phyloP scores from a whole-genome alignment of 2,329 filamentous ascomycete species.

The Exophiala sideris region DNA sequence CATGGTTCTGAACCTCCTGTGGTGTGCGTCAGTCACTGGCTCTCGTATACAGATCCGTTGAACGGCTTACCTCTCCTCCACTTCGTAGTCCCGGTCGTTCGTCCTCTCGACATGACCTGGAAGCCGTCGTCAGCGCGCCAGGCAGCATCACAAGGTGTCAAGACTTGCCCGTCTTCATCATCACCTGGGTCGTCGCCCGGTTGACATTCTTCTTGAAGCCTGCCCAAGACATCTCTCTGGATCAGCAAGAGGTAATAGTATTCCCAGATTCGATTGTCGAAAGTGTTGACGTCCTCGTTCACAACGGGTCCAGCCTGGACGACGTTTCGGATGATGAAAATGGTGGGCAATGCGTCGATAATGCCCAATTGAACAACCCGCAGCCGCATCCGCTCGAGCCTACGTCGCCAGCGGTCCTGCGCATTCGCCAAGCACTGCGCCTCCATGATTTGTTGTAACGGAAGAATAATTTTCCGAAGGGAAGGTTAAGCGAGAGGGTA shows the following conservation, averaged over 20 bases:
- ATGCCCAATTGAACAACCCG: no score
- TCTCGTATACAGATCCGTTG: background rate
- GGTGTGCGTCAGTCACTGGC: constrained; percentile 8
- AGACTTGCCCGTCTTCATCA: constrained; percentile 89
- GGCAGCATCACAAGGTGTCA: constrained; percentile 29
- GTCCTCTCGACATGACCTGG: constrained; percentile 94
- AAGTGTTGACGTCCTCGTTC: constrained; percentile 7
- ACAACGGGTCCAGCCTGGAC: constrained; percentile 2
- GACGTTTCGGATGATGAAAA: no score
- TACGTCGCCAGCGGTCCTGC: no score
- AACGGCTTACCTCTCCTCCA: constrained; percentile 72
- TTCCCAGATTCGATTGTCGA: constrained; percentile 2
- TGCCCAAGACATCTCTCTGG: constrained; percentile 37
- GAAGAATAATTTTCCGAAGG: no score
- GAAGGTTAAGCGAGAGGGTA: no score
- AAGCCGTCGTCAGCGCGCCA: constrained; percentile 3
- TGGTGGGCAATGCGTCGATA: no score
- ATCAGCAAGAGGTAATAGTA: constrained; percentile 1
- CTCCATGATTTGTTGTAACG: no score
- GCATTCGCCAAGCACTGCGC: no score
- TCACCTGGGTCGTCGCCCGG: constrained; percentile 97
- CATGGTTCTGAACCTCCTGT: constrained; percentile 92
- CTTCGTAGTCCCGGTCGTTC: constrained; percentile 97
- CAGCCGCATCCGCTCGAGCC: no score
- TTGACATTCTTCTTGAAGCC: constrained; percentile 96